These are phyloP conservation scores for Trichosanthes truncata DNA, from an alignment of 306 rosid genomes.

Conservation along the genomic window DNA sequence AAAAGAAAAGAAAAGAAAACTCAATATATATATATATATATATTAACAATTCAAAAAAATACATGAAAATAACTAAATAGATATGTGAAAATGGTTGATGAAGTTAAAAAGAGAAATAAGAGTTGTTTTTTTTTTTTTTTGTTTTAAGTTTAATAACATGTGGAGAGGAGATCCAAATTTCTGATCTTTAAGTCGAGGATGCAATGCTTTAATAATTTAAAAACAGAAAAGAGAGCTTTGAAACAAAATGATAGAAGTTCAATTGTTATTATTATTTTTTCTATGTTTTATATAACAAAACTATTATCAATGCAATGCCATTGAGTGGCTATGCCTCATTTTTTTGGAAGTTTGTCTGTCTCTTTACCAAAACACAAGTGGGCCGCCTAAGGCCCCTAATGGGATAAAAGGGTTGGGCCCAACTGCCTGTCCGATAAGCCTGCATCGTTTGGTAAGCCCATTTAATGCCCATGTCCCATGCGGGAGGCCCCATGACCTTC, in stretches of 20 bases:
- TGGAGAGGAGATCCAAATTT: too few species aligned
- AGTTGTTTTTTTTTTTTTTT: too few species aligned
- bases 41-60: neutral
- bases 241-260: neutral
- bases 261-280: neutral
- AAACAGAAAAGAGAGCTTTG: neutral
- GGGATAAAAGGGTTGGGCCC: neutral
- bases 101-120: neutral
- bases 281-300: neutral
- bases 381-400: neutral
- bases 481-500: neutral
- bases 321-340: neutral
- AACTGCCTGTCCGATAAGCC: neutral
- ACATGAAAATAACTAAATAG: neutral
- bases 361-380: constrained; percentile 7
- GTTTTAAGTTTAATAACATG: too few species aligned
- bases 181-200: too few species aligned
- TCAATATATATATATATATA: too few species aligned
- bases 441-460: neutral
- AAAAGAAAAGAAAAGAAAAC: too few species aligned
- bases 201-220: too few species aligned
- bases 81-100: neutral
- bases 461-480: constrained; percentile 2
- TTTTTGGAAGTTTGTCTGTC: neutral
- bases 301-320: neutral